Percentiles rank a stretch among this genome's conserved stretches.
phyloP scores from a whole-genome alignment of 495 filamentous ascomycete genomes.

The Cairneyella variabilis region DNA sequence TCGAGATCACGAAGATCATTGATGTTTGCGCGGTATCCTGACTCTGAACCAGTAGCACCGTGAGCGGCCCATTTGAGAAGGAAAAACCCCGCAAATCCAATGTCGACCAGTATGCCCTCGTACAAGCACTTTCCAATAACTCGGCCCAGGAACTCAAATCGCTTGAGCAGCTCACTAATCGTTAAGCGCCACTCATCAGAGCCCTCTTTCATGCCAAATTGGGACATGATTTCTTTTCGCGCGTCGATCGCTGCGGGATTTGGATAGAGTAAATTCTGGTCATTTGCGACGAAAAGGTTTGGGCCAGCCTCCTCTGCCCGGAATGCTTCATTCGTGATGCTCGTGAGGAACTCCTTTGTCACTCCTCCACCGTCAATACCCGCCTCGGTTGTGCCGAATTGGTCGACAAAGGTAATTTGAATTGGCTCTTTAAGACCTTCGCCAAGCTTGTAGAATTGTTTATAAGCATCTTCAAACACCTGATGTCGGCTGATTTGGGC shows the following conservation, averaged over 20 bases:
- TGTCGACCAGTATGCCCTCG: constrained; percentile 93
- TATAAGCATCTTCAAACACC: constrained; percentile 81
- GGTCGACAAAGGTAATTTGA: constrained; percentile 93
- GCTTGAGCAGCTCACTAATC: constrained; percentile 59
- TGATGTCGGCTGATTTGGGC: constrained; percentile 77
- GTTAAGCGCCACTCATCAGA: constrained; percentile 51
- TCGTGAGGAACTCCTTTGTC: constrained; percentile 95
- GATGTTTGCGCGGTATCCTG: constrained; percentile 77
- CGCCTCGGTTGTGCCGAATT: constrained; percentile 81
- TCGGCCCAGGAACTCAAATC: constrained; percentile 89
- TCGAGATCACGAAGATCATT: constrained; percentile 94
- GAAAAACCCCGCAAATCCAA: constrained; percentile 93
- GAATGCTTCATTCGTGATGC: constrained; percentile 86
- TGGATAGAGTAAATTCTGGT: constrained; percentile 85
- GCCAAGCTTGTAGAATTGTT: constrained; percentile 76
- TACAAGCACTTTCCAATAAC: constrained; percentile 97
- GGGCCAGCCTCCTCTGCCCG: constrained; percentile 42
- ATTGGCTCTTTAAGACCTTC: constrained; percentile 93
- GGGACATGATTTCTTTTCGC: constrained; percentile 53
- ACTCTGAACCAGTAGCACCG: constrained; percentile 56
- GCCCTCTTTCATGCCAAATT: constrained; percentile 48
- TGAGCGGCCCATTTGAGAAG: constrained; percentile 89
- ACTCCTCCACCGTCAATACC: constrained; percentile 97
- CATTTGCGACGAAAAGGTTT: constrained; percentile 76
- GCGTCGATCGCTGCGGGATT: constrained; percentile 80